phyloP scores from a whole-genome alignment of 352 stramenopile species.

The Globisporangium cylindrosporum region DNA sequence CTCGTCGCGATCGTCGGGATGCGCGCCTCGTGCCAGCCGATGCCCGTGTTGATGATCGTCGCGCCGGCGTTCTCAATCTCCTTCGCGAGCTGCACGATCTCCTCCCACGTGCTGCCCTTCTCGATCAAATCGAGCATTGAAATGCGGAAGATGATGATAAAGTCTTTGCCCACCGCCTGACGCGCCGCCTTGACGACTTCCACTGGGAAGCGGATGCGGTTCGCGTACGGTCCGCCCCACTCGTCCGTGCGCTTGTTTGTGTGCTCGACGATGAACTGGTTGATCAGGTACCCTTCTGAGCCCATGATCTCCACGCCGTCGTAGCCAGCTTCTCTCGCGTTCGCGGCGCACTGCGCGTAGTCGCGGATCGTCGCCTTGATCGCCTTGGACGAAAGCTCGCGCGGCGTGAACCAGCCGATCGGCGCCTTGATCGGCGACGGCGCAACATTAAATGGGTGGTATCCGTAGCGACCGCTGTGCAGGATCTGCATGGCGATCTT shows the following conservation, averaged over 20 bases:
- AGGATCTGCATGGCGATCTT: slow-evolving; percentile 93
- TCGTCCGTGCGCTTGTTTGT: slow-evolving; percentile 95
- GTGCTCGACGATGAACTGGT: slow-evolving; percentile 95
- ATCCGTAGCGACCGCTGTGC: slow-evolving; percentile 94
- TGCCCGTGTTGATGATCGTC: slow-evolving; percentile 98
- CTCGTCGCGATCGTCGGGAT: slow-evolving; percentile 97
- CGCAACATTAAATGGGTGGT: slow-evolving; percentile 94
- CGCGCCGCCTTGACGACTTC: slow-evolving; percentile 93
- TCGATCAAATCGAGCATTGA: slow-evolving; percentile 97
- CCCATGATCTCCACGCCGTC: slow-evolving; percentile 99
- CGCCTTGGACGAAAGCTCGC: slow-evolving; percentile 76
- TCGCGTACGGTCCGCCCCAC: slow-evolving; percentile 93
- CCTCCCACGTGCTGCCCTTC: slow-evolving; percentile 81
- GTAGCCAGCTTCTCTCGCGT: slow-evolving; percentile 91
- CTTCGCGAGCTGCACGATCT: slow-evolving; percentile 90
- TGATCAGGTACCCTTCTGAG: slow-evolving; percentile 98
- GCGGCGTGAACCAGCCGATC: slow-evolving; percentile 91
- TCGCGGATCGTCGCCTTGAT: slow-evolving; percentile 92
- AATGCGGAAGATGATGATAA: slow-evolving; percentile 98
- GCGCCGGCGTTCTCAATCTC: slow-evolving; percentile 91
- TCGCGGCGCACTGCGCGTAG: slow-evolving; percentile 87
- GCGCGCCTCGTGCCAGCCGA: slow-evolving; percentile 97
- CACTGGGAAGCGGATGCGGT: slow-evolving; percentile 92
- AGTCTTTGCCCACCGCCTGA: slow-evolving; percentile 89
- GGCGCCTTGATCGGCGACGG: slow-evolving; percentile 92